Conservation (phyloP, 1,139 yeast species). For the Geotrichum macrosporum region DNA sequence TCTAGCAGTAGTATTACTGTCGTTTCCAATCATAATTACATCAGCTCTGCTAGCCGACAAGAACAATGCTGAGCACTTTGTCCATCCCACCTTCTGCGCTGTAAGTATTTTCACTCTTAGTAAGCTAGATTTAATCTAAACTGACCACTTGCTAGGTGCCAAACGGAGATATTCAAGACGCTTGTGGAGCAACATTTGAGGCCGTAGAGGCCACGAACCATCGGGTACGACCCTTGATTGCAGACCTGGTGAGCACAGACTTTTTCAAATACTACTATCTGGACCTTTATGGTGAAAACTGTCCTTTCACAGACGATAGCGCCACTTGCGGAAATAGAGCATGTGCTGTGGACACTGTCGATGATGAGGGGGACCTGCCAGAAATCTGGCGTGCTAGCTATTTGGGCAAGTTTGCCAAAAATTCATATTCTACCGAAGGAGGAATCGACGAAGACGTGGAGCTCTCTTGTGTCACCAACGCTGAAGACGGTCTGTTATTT, state of each 20-base stretch:
- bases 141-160: constrained; percentile 21
- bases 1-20: constrained; percentile 17
- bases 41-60: constrained; percentile 13
- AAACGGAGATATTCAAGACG: constrained; percentile 32
- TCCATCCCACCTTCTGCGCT: constrained; percentile 18
- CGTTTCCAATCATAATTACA: constrained; percentile 17
- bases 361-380: constrained; percentile 54
- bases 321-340: constrained; percentile 87
- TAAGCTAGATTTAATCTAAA: not conserved
- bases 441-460: constrained; percentile 19
- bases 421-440: constrained; percentile 39
- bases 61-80: constrained; percentile 18
- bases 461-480: constrained; percentile 22
- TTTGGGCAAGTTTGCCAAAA: constrained; percentile 56
- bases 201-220: constrained; percentile 51
- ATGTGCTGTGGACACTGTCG: constrained; percentile 82
- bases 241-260: constrained; percentile 46
- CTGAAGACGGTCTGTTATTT: constrained; percentile 14
- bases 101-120: constrained; percentile 9
- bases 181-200: constrained; percentile 51
- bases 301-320: constrained; percentile 80
- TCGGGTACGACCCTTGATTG: constrained; percentile 51
- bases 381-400: constrained; percentile 70
- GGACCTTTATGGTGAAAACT: constrained; percentile 70
- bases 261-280: constrained; percentile 79